A percentile compares a stretch with the other conserved stretches of the same genome.
Conservation (phyloP, 2,329 filamentous ascomycete species). For the Metarhizium sp. region DNA sequence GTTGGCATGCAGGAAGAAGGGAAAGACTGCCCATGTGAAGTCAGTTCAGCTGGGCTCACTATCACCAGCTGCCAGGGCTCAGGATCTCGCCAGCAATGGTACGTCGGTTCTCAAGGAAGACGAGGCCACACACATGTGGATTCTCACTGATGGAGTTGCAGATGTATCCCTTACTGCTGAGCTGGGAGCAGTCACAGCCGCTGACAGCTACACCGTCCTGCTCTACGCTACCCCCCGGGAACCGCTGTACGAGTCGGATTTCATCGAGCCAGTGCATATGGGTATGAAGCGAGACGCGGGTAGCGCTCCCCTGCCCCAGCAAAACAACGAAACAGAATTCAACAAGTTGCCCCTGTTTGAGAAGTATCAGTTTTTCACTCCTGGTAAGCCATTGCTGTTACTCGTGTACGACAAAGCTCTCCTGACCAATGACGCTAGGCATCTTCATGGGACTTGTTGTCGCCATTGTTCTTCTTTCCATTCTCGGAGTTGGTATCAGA, state of each 20-base stretch:
- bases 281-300: constrained; percentile 59
- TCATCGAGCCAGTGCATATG: constrained; percentile 53
- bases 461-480: constrained; percentile 60
- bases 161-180: constrained; percentile 42
- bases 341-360: constrained; percentile 61
- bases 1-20: constrained; percentile 32
- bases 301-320: constrained; percentile 19
- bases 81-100: constrained; percentile 40
- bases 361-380: constrained; percentile 89
- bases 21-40: constrained; percentile 28
- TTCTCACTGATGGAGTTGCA: constrained; percentile 14
- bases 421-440: constrained; percentile 38
- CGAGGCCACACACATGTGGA: background rate
- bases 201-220: constrained; percentile 60
- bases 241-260: constrained; percentile 55
- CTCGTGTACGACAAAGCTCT: background rate
- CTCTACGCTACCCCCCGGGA: constrained; percentile 57
- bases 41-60: constrained; percentile 32
- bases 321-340: constrained; percentile 28
- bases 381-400: constrained; percentile 43
- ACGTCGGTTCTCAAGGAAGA: constrained; percentile 10
- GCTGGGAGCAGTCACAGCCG: constrained; percentile 27
- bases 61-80: constrained; percentile 29
- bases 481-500: constrained; percentile 68
- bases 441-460: constrained; percentile 81